Evolutionary conservation across 805 yeast species (phyloP), one percentile per base, ranked within the genome.

Genomic region (Cyberlindnera subsufficiens): DNA sequence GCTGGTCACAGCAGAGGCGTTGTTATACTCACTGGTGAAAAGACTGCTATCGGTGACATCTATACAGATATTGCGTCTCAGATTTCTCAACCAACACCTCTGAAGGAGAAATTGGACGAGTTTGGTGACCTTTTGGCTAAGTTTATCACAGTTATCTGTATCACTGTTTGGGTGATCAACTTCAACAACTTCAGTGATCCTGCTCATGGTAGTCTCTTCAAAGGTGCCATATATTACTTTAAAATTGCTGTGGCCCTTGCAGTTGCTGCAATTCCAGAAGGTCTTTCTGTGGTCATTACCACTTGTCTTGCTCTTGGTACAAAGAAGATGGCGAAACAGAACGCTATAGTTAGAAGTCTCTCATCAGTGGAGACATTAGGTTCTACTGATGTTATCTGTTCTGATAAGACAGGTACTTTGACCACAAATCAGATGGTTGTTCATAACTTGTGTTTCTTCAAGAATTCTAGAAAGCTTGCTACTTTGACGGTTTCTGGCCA

Each of bases 311-410:
- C 75, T 14, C 64, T 75, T 30, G 72, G 77, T 19, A 77, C 80
- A 5, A 60, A 63, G 34, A 64, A 66, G 45, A 75, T 77, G 78
- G 69, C 67, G 22, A 65, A 67, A 42, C 64, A 65, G 46, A 68
- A 74, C 32, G 71, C 77, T 16, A 64, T 75, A 40, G 74, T 74
- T 35, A 70, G 75, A 51, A 61, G 68, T 9, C 56, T 75, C 37
- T 58, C 77, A 10, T 68, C 72, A 37, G 76, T 76, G 29, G 84
- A 78, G 56, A 78, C 83, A 11, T 63, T 78, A 50, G 84, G 84
- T 7, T 71, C 77, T 6, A 74, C 78, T 8, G 73, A 74, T 53
- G 77, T 58, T 43, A 60, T 69, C 33, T 69, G 73, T 47, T 65
- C 68, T 30, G 74, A 69, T 49, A 69, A 69, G 43, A 69, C 74